Evolutionary conservation across 805 yeast species (phyloP).

Genomic region (Zygoascus tannicola): DNA sequence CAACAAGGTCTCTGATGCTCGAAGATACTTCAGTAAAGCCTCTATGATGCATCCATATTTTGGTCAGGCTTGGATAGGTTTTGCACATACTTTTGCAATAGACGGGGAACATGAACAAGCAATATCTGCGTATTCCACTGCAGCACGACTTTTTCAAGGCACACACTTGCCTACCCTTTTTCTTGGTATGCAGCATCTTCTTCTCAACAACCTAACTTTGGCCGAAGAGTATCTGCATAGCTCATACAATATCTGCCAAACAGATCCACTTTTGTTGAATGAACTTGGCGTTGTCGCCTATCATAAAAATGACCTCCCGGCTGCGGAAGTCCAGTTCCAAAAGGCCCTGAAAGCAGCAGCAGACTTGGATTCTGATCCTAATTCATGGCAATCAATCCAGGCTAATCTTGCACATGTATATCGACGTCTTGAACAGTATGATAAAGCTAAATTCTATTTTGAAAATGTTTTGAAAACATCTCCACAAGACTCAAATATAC

Average conservation of each 20-base stretch:
- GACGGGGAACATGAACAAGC: slow-evolving; percentile 99
- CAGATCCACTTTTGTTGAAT: slow-evolving; percentile 80
- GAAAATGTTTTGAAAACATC: slow-evolving; percentile 63
- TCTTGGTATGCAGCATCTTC: slow-evolving; percentile 92
- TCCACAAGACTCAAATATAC: slow-evolving; percentile 61
- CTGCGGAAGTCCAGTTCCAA: slow-evolving; percentile 61
- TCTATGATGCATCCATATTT: slow-evolving; percentile 81
- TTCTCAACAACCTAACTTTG: slow-evolving; percentile 69
- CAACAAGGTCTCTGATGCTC: slow-evolving; percentile 66
- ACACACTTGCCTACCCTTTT: slow-evolving; percentile 83
- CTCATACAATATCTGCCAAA: slow-evolving; percentile 66
- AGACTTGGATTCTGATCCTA: slow-evolving; percentile 63
- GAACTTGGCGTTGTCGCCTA: slow-evolving; percentile 90
- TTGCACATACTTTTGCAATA: slow-evolving; percentile 94
- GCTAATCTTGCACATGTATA: slow-evolving; percentile 85
- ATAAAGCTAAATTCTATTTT: slow-evolving; percentile 66
- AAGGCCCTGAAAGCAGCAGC: slow-evolving; percentile 65
- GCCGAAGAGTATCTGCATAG: slow-evolving; percentile 80
- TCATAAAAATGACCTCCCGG: slow-evolving; percentile 55
- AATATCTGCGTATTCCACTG: slow-evolving; percentile 91
- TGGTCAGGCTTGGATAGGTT: slow-evolving; percentile 96
- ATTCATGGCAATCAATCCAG: slow-evolving; percentile 77
- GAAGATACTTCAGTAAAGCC: slow-evolving; percentile 81
- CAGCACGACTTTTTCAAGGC: slow-evolving; percentile 67
- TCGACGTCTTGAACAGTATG: slow-evolving; percentile 50